A percentile compares a stretch with the other conserved stretches of the same genome.
Evolutionary conservation across 495 filamentous ascomycete species (phyloP).

Genomic region (Neurospora sublineolata): DNA sequence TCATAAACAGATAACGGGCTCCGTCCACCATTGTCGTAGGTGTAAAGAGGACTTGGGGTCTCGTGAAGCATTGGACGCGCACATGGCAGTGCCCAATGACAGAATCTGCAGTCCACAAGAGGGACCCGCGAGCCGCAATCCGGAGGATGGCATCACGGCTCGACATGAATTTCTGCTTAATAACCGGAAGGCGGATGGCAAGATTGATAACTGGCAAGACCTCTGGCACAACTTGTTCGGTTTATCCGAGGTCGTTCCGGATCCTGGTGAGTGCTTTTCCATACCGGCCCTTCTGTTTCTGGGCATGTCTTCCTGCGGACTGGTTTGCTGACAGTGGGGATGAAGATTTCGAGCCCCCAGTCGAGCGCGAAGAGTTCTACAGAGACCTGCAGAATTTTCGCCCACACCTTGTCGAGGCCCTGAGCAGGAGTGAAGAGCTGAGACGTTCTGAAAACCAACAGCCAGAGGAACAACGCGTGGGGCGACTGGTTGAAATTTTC

Average conservation of each 20-base stretch:
- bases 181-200: conserved; percentile 14
- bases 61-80: conserved; percentile 7
- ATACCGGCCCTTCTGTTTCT: background rate
- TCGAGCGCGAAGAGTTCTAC: conserved; percentile 20
- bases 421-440: background rate
- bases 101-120: conserved; percentile 12
- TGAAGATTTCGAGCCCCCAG: conserved; percentile 19
- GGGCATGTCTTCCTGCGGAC: background rate
- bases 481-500: background rate
- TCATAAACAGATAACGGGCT: conserved; percentile 9
- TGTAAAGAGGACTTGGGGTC: conserved; percentile 12
- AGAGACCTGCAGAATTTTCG: conserved; percentile 5
- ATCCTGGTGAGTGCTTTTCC: conserved; percentile 5
- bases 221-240: conserved; percentile 20
- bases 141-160: conserved; percentile 20
- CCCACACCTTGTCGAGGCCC: background rate
- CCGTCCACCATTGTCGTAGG: conserved; percentile 12
- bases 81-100: conserved; percentile 5
- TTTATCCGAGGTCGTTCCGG: conserved; percentile 2
- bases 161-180: conserved; percentile 14
- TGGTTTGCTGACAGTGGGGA: background rate
- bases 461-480: background rate
- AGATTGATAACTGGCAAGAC: conserved; percentile 17
- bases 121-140: conserved; percentile 7
- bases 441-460: background rate